Evolutionary conservation across 164 flowering plant species (phyloP).

Genomic region (Liriodendron chinense): DNA sequence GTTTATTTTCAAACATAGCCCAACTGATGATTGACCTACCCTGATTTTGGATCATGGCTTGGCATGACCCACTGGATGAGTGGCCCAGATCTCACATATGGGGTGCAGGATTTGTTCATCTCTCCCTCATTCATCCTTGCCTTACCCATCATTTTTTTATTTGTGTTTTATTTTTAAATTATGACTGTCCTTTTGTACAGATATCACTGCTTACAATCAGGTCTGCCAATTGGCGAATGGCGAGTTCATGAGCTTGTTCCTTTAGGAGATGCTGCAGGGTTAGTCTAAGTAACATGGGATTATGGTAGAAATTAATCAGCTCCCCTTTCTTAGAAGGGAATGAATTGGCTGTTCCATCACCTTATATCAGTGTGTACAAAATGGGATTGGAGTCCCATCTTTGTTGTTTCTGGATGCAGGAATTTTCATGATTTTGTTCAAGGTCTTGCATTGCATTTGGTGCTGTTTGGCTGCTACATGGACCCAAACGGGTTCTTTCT

Average conservation of each 20-base stretch:
- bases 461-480: too few relatives aligned
- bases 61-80: too few relatives aligned
- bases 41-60: too few relatives aligned
- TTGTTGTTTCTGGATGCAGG: background rate
- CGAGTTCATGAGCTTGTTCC: conserved; percentile 70
- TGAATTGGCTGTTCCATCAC: background rate
- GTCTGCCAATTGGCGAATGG: conserved; percentile 81
- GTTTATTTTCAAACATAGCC: too few relatives aligned
- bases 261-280: conserved; percentile 28
- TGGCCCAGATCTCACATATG: too few relatives aligned
- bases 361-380: background rate
- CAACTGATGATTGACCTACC: too few relatives aligned
- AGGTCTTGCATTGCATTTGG: background rate
- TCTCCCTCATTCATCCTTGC: too few relatives aligned
- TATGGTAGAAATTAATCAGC: background rate
- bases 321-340: background rate
- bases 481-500: too few relatives aligned
- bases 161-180: too few relatives aligned
- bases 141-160: too few relatives aligned
- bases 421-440: background rate
- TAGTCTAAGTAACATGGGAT: background rate
- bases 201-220: conserved; percentile 49
- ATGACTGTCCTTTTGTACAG: conserved; percentile 33
- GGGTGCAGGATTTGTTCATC: too few relatives aligned
- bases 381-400: background rate